Percentiles rank a stretch among this genome's conserved stretches.
Conservation (phyloP, 768 basidiomycete genomes). For the Tremella fuciformis region DNA sequence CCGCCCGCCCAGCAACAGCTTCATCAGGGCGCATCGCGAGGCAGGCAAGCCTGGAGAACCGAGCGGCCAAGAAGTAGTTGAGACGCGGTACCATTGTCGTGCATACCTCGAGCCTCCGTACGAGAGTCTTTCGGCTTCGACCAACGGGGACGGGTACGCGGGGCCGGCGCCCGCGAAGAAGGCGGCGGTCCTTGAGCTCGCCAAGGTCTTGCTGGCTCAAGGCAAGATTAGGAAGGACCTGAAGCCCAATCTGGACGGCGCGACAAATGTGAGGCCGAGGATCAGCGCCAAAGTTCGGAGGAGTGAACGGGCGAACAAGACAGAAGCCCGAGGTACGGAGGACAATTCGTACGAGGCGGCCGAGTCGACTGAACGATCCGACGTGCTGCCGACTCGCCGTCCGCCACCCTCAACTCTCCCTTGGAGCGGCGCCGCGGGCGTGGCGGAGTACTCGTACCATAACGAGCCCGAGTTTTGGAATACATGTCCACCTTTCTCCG, state of each 20-base stretch:
- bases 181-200: slow-evolving; percentile 18
- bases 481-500: slow-evolving; percentile 14
- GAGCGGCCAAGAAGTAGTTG: no score
- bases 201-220: slow-evolving; percentile 14
- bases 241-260: neutral
- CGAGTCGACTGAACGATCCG: no score
- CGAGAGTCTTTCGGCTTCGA: neutral
- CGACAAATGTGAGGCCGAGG: no score
- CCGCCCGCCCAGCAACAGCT: slow-evolving; percentile 1
- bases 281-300: no score
- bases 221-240: slow-evolving; percentile 21
- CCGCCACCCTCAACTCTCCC: neutral
- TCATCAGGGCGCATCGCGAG: neutral
- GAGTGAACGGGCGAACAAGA: no score
- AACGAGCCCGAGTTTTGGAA: slow-evolving; percentile 23
- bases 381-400: neutral
- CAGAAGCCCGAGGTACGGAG: no score
- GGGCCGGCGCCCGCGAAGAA: slow-evolving; percentile 28
- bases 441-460: slow-evolving; percentile 11
- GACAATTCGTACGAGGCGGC: no score
- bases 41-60: no score
- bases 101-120: neutral
- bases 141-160: slow-evolving; percentile 11
- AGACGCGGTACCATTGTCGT: no score
- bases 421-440: slow-evolving; percentile 10